Percentiles rank a stretch among this genome's conserved stretches.
phyloP scores from a whole-genome alignment of 1,284 basidiomycete species.

The Marasmius sp. region DNA sequence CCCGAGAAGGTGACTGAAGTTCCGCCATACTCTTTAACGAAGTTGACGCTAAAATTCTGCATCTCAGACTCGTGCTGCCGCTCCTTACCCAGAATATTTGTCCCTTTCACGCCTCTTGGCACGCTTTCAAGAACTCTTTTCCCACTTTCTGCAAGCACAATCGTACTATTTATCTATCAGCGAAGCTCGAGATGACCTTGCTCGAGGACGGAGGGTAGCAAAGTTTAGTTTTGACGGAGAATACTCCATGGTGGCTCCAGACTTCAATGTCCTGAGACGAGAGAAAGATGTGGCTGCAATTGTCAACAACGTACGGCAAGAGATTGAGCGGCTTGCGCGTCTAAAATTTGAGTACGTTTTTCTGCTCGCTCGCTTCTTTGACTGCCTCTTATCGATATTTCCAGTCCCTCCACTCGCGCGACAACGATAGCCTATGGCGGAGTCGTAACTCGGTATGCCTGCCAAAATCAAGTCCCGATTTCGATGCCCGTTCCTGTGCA shows the following conservation, averaged over 20 bases:
- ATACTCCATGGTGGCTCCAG: slow-evolving; percentile 47
- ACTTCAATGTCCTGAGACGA: slow-evolving; percentile 34
- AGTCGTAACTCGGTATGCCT: slow-evolving; percentile 39
- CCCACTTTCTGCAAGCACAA: slow-evolving; percentile 41
- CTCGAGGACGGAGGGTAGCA: background rate
- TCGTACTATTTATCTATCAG: slow-evolving; percentile 33
- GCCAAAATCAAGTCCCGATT: slow-evolving; percentile 34
- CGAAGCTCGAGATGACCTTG: background rate
- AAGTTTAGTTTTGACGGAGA: slow-evolving; percentile 56
- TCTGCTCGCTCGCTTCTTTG: slow-evolving; percentile 1
- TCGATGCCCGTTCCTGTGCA: background rate
- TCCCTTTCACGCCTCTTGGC: slow-evolving; percentile 33
- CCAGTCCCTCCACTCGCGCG: slow-evolving; percentile 31
- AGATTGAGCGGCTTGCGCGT: slow-evolving; percentile 32
- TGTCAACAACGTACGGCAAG: slow-evolving; percentile 33
- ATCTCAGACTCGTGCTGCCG: slow-evolving; percentile 8
- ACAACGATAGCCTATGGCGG: slow-evolving; percentile 32
- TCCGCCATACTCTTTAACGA: slow-evolving; percentile 10
- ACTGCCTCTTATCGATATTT: background rate
- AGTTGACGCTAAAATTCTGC: background rate
- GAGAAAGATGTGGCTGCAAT: slow-evolving; percentile 27
- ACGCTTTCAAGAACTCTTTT: slow-evolving; percentile 36
- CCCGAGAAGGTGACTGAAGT: slow-evolving; percentile 15
- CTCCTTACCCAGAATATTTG: slow-evolving; percentile 39
- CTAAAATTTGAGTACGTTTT: slow-evolving; percentile 41